These are phyloP conservation scores for Kuraishia piskuri DNA, from an alignment of 805 yeast species.

Conservation along the genomic window DNA sequence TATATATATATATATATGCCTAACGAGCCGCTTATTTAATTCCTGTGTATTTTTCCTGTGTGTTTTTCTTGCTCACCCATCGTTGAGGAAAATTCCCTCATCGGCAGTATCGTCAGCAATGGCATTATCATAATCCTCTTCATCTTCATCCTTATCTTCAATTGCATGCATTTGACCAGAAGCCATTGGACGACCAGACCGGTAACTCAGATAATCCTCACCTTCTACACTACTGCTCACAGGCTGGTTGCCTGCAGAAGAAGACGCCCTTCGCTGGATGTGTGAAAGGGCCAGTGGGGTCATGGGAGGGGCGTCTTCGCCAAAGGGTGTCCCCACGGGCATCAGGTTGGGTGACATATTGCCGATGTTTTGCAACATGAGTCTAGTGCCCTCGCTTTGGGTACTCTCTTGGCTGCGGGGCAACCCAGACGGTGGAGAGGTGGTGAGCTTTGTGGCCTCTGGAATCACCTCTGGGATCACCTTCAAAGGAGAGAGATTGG, in stretches of 20 bases:
- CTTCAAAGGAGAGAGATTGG: background rate
- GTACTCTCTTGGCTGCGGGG: background rate
- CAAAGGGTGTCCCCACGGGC: slow-evolving; percentile 22
- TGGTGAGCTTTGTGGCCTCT: background rate
- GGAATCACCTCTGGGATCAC: background rate
- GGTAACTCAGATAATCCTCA: background rate
- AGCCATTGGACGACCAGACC: background rate
- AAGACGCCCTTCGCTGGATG: background rate
- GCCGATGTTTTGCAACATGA: slow-evolving; percentile 9
- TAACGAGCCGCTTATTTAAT: background rate
- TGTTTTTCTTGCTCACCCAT: background rate
- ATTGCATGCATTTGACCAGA: background rate
- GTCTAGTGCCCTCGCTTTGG: background rate
- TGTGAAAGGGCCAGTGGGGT: slow-evolving; percentile 23
- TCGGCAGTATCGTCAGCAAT: background rate
- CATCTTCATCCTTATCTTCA: background rate
- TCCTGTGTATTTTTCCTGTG: background rate
- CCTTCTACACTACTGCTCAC: background rate
- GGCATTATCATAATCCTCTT: background rate
- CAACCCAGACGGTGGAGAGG: background rate
- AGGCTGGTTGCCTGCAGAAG: background rate
- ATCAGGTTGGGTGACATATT: slow-evolving; percentile 24
- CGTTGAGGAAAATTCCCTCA: background rate
- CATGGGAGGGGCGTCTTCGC: slow-evolving; percentile 21
- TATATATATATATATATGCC: background rate